Evolutionary conservation across 345 rosid genomes (phyloP).

Genomic region (Ricinus communis): DNA sequence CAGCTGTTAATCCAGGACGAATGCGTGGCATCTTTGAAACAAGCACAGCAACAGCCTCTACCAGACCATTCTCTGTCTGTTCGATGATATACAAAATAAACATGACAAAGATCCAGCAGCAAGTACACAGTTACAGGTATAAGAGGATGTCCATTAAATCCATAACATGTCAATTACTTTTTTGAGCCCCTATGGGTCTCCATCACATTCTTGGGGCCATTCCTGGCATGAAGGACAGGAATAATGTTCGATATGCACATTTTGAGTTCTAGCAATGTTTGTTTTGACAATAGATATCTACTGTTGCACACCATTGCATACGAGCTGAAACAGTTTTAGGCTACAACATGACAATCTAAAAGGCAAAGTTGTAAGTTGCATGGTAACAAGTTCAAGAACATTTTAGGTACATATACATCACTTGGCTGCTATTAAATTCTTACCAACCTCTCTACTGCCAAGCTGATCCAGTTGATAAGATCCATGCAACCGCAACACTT

Average conservation of each 20-base stretch:
- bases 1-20: constrained; percentile 64
- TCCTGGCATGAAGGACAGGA: too few species aligned
- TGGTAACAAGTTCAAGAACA: neutral
- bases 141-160: neutral
- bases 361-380: neutral
- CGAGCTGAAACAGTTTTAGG: neutral
- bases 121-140: neutral
- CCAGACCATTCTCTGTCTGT: constrained; percentile 94
- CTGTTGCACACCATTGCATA: neutral
- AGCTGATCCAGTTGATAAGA: constrained; percentile 93
- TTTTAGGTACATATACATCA: too few species aligned
- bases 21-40: constrained; percentile 92
- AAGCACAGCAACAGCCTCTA: constrained; percentile 90
- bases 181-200: too few species aligned
- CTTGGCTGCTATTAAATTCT: neutral
- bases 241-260: too few species aligned
- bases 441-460: constrained; percentile 79
- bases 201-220: too few species aligned
- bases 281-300: neutral
- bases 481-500: constrained; percentile 79
- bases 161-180: neutral
- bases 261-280: too few species aligned
- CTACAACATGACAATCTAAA: neutral
- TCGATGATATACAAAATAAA: constrained; percentile 26
- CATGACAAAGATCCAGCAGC: neutral